Percentiles rank a stretch among this genome's conserved stretches.
Conservation (phyloP, 148 eudicot genomes). For the Pouteria glomerata region DNA sequence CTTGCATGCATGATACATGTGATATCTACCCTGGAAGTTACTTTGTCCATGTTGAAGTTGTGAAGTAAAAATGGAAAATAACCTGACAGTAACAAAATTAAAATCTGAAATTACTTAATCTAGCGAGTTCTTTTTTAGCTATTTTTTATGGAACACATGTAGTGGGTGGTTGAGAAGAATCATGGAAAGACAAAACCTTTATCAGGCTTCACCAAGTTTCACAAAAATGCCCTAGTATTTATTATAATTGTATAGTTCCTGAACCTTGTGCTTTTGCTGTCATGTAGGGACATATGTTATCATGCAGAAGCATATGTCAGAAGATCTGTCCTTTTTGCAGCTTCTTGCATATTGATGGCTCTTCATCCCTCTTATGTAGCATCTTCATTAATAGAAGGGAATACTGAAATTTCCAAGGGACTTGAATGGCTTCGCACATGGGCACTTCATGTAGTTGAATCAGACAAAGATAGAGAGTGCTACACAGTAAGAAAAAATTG, state of each 20-base stretch:
- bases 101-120: too few relatives aligned
- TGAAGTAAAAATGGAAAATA: too few relatives aligned
- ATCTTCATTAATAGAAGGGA: constrained; percentile 67
- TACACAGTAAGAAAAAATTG: constrained; percentile 54
- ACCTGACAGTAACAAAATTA: too few relatives aligned
- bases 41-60: too few relatives aligned
- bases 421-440: constrained; percentile 91
- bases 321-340: constrained; percentile 82
- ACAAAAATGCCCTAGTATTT: too few relatives aligned
- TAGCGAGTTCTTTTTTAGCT: too few relatives aligned
- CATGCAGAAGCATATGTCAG: constrained; percentile 89
- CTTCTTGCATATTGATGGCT: constrained; percentile 67
- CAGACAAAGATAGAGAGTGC: constrained; percentile 86
- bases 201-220: too few relatives aligned
- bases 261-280: constrained; percentile 7
- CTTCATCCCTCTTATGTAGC: constrained; percentile 93
- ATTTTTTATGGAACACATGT: too few relatives aligned
- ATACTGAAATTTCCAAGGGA: constrained; percentile 60
- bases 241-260: too few relatives aligned
- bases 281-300: constrained; percentile 65
- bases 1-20: background rate
- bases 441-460: constrained; percentile 77
- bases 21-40: too few relatives aligned
- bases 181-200: too few relatives aligned
- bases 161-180: too few relatives aligned